Percentiles rank a stretch among this genome's conserved stretches.
Evolutionary conservation across 176 grass and related monocot genomes (phyloP).

Genomic region (Avena insularis): DNA sequence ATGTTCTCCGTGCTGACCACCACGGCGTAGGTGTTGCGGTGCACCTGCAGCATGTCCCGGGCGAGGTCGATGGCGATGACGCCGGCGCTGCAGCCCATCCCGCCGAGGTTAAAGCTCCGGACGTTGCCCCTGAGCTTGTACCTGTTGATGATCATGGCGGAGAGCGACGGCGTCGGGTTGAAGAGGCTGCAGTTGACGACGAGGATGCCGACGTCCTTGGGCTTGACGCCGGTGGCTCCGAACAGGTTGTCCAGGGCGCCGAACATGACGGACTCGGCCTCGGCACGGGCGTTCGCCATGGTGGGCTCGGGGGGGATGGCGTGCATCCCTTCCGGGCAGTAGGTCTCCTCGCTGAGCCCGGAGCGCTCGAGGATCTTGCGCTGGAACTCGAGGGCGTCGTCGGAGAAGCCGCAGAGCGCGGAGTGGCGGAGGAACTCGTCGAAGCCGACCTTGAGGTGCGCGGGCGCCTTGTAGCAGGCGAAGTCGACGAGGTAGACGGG

Average conservation of each 20-base stretch:
- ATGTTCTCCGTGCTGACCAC: slow-evolving; percentile 97
- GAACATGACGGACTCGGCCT: slow-evolving; percentile 85
- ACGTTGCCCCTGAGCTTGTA: slow-evolving; percentile 90
- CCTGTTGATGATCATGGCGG: slow-evolving; percentile 89
- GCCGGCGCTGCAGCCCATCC: slow-evolving; percentile 96
- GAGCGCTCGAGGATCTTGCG: slow-evolving; percentile 94
- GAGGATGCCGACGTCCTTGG: slow-evolving; percentile 80
- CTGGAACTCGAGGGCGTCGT: slow-evolving; percentile 83
- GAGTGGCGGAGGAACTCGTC: slow-evolving; percentile 76
- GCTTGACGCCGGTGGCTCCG: slow-evolving; percentile 64
- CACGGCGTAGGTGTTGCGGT: slow-evolving; percentile 72
- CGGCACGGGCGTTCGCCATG: slow-evolving; percentile 79
- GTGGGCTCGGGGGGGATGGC: slow-evolving; percentile 65
- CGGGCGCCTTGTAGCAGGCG: slow-evolving; percentile 78
- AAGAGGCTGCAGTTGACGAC: slow-evolving; percentile 96
- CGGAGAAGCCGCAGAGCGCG: slow-evolving; percentile 63
- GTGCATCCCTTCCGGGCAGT: slow-evolving; percentile 73
- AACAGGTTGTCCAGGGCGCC: slow-evolving; percentile 80
- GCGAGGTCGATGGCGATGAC: slow-evolving; percentile 86
- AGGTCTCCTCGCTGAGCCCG: slow-evolving; percentile 91
- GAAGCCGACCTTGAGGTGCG: slow-evolving; percentile 55
- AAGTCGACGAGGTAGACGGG: slow-evolving; percentile 88
- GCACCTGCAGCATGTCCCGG: slow-evolving; percentile 75
- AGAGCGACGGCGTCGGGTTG: slow-evolving; percentile 87
- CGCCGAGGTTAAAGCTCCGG: slow-evolving; percentile 78